Base-by-base conservation (phyloP, 2,329 filamentous ascomycete species). In the Cladosporium sp. region DNA sequence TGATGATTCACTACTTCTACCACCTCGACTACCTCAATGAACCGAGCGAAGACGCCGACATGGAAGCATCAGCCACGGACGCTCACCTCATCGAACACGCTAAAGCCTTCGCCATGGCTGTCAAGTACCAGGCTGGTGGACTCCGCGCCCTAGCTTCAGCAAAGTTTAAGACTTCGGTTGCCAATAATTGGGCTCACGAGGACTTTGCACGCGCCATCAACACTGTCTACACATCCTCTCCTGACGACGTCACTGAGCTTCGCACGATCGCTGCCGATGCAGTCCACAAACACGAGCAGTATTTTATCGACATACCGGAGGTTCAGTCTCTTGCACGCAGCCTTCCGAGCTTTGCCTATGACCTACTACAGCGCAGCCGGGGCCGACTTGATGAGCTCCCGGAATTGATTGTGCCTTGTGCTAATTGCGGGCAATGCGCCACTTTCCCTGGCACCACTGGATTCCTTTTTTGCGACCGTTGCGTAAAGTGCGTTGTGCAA, bases 21-120 rank as follows among this genome's bases (percentile, higher is more conserved):
- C 50, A 60, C 27, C 52, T 58, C 30, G 59, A 62, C 45, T 61
- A 62, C 53, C 43, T 35, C 27, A 16, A 35, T 4, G 15, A 2
- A 4, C 32, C 11, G 32, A n/a, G 6, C 13, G 12, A 35, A 16
- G 32, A n/a, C 3, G 13, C 4, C 32, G 7, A 19, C 16, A 25
- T 33, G 8, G 13, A 11, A n/a, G 15, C 15, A 20, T 3, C 25
- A 30, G 38, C 27, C 22, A 9, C 20, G 7, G 27, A 59, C 68
- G 11, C 50, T 70, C 49, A 60, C 3, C 30, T 49, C 22, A n/a
- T 29, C 9, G n/a, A 62, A 15, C 70, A 73, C 51, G 67, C 69
- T 38, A 69, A 67, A 51, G 66, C 73, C 32, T 73, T 72, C 56
- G 69, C 70, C 16, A 67, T 71, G 32, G 70, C 70, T 15, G 67